phyloP scores from a whole-genome alignment of 441 rosid genomes.

The Syzygium malaccense region DNA sequence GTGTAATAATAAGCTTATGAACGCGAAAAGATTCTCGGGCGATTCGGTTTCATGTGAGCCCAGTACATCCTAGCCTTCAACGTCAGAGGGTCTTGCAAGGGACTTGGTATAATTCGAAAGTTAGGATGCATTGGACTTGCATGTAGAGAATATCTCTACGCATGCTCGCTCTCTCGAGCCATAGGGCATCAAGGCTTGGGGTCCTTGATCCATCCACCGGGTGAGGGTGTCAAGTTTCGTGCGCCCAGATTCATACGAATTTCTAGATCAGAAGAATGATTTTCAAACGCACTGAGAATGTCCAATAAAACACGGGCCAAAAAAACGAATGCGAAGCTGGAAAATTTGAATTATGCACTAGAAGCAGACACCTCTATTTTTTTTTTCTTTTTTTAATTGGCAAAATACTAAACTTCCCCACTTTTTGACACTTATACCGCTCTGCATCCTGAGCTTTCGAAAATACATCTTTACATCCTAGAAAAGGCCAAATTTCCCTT shows the following conservation, averaged over 20 bases:
- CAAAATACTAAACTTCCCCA: not conserved
- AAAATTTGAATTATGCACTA: not conserved
- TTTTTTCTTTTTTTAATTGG: not conserved
- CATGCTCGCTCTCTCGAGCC: not conserved
- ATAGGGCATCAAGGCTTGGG: not conserved
- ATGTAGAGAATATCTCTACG: rapidly evolving
- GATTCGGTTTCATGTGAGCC: not conserved
- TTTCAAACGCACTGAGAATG: not conserved
- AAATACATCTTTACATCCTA: not conserved
- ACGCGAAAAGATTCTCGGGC: not conserved
- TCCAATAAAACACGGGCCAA: not conserved
- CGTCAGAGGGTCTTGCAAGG: rapidly evolving
- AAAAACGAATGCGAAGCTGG: not conserved
- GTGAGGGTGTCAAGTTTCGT: rapidly evolving
- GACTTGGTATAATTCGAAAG: rapidly evolving
- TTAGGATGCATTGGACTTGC: rapidly evolving
- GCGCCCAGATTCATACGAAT: not conserved
- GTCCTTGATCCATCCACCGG: not conserved
- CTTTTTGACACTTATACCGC: not conserved
- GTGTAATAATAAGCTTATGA: not conserved
- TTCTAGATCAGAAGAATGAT: rapidly evolving
- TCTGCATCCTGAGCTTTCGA: not conserved
- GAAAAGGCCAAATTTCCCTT: not conserved
- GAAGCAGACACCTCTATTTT: not conserved
- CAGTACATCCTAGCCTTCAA: not conserved